Base-by-base conservation (phyloP, 257 asterid genomes). In the Agastache rugosa region DNA sequence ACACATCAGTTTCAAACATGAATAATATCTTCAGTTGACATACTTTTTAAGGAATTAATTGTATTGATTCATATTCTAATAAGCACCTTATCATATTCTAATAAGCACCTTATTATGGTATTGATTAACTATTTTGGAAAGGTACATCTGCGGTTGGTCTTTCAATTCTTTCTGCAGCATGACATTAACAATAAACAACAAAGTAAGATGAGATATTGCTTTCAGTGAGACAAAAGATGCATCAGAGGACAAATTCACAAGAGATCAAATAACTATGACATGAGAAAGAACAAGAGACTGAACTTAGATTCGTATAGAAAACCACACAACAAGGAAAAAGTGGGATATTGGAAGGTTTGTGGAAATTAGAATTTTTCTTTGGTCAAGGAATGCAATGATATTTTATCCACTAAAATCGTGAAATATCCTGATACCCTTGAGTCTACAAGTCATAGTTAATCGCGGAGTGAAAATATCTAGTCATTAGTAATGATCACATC, bases 151-250 rank as follows among this genome's bases (percentile, higher is more conserved):
- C 70, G n/a, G 85, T 71, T 82, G 77, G 81, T 48, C 44, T 58
- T 76, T 79, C 85, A 75, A 79, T 62, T 79, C 73, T 16, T 71
- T 71, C 62, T 55, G 37, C 81, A 77, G 53, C 80, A 67, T 72
- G 86, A 84, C 66, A 60, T 39, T 39, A 81, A 79, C 79, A 69
- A 34, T 34, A 72, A 71, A 81, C 69, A 77, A 79, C 67, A 79
- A 25, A 54, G 67, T 60, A 66, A 73, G 83, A 68, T 77, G 68
- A 76, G 54, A 63, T 61, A 79, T 77, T 70, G 81, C 81, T 81
- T 84, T 84, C 86, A 68, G 14, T 68, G 64, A 60, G 37, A 63
- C 77, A 61, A 47, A 47, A 63, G 64, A 27, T 60, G 17, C 66
- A 50, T 27, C 63, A 31, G 11, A 67, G 41, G 41, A 66, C 35